phyloP scores from a whole-genome alignment of 805 yeast genomes.

The Candida xiaguanensis region DNA sequence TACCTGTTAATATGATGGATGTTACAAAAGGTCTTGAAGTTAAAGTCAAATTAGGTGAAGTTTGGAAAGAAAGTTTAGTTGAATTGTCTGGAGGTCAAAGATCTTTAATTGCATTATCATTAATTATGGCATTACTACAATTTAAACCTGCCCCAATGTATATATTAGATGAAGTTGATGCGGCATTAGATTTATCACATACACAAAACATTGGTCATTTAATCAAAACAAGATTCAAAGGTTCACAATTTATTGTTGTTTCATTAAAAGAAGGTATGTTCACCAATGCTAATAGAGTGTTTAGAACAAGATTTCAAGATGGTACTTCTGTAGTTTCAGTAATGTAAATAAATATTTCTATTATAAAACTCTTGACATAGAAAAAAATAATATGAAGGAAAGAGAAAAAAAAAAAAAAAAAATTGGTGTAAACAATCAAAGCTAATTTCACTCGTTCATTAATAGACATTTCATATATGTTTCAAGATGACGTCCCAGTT shows the following conservation, averaged over 20 bases:
- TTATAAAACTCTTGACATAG: no score
- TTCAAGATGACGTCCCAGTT: slow-evolving; percentile 5
- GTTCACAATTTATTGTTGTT: slow-evolving; percentile 94
- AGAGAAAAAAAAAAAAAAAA: slow-evolving; percentile 3
- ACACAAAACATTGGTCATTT: slow-evolving; percentile 97
- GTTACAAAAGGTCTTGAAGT: slow-evolving; percentile 90
- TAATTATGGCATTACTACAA: slow-evolving; percentile 87
- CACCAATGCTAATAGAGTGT: slow-evolving; percentile 92
- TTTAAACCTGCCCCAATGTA: slow-evolving; percentile 99
- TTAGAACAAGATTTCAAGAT: slow-evolving; percentile 90
- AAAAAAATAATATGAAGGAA: not conserved
- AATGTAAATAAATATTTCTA: slow-evolving; percentile 43
- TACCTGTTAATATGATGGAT: slow-evolving; percentile 73
- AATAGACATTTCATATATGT: not conserved
- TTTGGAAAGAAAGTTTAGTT: slow-evolving; percentile 94
- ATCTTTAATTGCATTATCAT: slow-evolving; percentile 86
- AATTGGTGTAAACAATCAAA: not conserved
- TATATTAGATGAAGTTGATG: slow-evolving; percentile 96
- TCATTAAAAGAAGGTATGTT: slow-evolving; percentile 98
- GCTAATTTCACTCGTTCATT: not conserved
- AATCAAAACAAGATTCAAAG: slow-evolving; percentile 91
- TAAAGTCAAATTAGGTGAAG: slow-evolving; percentile 81
- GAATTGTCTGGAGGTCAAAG: slow-evolving; percentile 97
- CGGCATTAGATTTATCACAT: slow-evolving; percentile 94
- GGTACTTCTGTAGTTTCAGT: slow-evolving; percentile 91